Evolutionary conservation across 495 filamentous ascomycete species (phyloP).

Genomic region (Mytilinidion resinicola): DNA sequence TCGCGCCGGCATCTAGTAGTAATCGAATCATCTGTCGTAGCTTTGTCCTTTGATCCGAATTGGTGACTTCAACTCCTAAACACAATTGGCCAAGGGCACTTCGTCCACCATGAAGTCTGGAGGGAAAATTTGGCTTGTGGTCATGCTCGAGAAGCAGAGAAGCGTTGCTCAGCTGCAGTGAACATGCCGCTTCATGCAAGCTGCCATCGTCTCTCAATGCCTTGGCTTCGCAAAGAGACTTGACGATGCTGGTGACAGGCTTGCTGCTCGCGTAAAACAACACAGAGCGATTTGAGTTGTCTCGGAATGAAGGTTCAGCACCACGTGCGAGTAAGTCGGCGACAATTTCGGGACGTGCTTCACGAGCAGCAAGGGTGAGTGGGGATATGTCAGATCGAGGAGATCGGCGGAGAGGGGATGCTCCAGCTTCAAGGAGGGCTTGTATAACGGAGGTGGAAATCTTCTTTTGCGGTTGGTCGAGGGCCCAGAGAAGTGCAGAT

Average conservation of each 20-base stretch:
- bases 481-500: slow-evolving; percentile 17
- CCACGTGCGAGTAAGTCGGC: slow-evolving; percentile 8
- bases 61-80: slow-evolving; percentile 6
- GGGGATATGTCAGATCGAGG: neutral
- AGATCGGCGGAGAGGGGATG: no score
- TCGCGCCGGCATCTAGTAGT: slow-evolving; percentile 14
- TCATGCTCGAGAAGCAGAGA: slow-evolving; percentile 6
- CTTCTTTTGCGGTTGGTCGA: slow-evolving; percentile 20
- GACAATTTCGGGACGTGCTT: slow-evolving; percentile 14
- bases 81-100: slow-evolving; percentile 21
- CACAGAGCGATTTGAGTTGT: slow-evolving; percentile 19
- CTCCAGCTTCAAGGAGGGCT: slow-evolving; percentile 8
- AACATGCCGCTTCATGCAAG: slow-evolving; percentile 21
- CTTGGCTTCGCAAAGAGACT: slow-evolving; percentile 1
- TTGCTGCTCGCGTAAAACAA: slow-evolving; percentile 19
- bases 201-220: slow-evolving; percentile 20
- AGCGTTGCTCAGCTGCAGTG: slow-evolving; percentile 6
- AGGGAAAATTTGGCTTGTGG: slow-evolving; percentile 19
- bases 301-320: slow-evolving; percentile 16
- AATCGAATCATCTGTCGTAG: slow-evolving; percentile 16
- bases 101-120: slow-evolving; percentile 13
- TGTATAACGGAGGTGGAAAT: slow-evolving; percentile 15
- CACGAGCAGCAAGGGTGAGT: slow-evolving; percentile 14
- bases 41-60: slow-evolving; percentile 9
- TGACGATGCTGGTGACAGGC: slow-evolving; percentile 1